Percentiles rank a stretch among this genome's conserved stretches.
phyloP scores from a whole-genome alignment of 2,329 filamentous ascomycete species.

The Colletotrichum karsti region DNA sequence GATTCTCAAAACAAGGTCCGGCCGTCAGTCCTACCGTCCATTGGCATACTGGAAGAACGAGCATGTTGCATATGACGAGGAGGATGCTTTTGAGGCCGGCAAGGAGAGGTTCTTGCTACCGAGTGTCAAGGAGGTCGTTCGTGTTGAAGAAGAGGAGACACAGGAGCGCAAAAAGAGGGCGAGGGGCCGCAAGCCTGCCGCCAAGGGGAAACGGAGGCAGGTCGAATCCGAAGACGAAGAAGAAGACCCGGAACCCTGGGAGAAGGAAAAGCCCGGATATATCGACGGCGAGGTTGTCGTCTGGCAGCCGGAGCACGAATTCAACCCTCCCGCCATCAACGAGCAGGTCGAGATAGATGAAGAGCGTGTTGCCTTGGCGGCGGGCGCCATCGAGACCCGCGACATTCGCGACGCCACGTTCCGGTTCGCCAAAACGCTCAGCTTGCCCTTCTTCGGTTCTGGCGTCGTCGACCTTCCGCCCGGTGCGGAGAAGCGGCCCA shows the following conservation, averaged over 20 bases:
- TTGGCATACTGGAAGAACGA: conserved; percentile 91
- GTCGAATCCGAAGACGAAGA: conserved; percentile 58
- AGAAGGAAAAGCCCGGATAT: conserved; percentile 66
- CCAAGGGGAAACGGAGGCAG: conserved; percentile 40
- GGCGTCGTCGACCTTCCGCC: conserved; percentile 91
- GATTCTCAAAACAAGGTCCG: conserved; percentile 74
- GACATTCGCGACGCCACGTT: conserved; percentile 76
- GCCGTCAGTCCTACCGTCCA: conserved; percentile 80
- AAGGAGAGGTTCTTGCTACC: conserved; percentile 64
- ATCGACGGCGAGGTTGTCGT: conserved; percentile 70
- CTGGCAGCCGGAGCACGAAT: conserved; percentile 69
- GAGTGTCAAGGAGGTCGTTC: conserved; percentile 80
- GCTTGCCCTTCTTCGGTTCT: conserved; percentile 84
- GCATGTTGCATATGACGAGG: conserved; percentile 73
- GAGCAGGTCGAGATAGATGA: conserved; percentile 63
- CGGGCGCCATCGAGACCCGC: conserved; percentile 63
- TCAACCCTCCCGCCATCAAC: conserved; percentile 54
- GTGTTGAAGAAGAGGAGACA: conserved; percentile 70
- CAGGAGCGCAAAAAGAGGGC: conserved; percentile 31
- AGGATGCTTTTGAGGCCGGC: conserved; percentile 57
- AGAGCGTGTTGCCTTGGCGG: conserved; percentile 65
- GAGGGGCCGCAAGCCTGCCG: conserved; percentile 34
- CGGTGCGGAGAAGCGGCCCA: conserved; percentile 83
- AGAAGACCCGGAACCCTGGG: conserved; percentile 74
- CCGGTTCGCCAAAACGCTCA: conserved; percentile 88